These are phyloP conservation scores for Cercospora sp. DNA, from an alignment of 2,329 filamentous ascomycete genomes.

Conservation along the genomic window DNA sequence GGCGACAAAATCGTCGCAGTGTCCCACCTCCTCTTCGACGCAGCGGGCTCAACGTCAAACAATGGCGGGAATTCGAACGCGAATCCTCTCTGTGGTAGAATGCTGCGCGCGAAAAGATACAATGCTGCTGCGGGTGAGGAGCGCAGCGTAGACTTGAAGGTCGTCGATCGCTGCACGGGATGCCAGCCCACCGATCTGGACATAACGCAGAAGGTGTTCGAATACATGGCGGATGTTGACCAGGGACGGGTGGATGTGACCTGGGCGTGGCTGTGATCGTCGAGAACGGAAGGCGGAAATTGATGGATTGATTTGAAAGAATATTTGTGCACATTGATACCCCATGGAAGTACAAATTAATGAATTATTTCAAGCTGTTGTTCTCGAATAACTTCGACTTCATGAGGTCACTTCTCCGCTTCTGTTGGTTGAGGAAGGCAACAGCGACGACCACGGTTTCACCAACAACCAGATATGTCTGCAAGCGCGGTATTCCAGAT, in stretches of 20 bases:
- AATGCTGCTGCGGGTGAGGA: slow-evolving; percentile 32
- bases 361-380: background rate
- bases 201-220: slow-evolving; percentile 51
- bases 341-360: background rate
- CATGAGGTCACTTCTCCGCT: background rate
- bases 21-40: slow-evolving; percentile 62
- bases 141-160: slow-evolving; percentile 60
- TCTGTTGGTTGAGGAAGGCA: no score
- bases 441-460: no score
- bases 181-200: slow-evolving; percentile 54
- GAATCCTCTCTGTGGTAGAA: slow-evolving; percentile 67
- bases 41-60: slow-evolving; percentile 9
- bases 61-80: slow-evolving; percentile 53
- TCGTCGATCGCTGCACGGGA: slow-evolving; percentile 59
- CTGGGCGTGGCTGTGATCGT: slow-evolving; percentile 35
- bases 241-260: slow-evolving; percentile 36
- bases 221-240: slow-evolving; percentile 44
- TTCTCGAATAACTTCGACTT: background rate
- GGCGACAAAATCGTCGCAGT: slow-evolving; percentile 66
- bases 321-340: background rate
- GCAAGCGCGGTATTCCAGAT: no score
- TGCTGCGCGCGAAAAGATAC: slow-evolving; percentile 58
- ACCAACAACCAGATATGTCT: no score
- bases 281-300: no score
- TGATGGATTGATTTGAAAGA: background rate